phyloP scores from a whole-genome alignment of 768 basidiomycete genomes.

The Phlebiopsis flavidoalba region DNA sequence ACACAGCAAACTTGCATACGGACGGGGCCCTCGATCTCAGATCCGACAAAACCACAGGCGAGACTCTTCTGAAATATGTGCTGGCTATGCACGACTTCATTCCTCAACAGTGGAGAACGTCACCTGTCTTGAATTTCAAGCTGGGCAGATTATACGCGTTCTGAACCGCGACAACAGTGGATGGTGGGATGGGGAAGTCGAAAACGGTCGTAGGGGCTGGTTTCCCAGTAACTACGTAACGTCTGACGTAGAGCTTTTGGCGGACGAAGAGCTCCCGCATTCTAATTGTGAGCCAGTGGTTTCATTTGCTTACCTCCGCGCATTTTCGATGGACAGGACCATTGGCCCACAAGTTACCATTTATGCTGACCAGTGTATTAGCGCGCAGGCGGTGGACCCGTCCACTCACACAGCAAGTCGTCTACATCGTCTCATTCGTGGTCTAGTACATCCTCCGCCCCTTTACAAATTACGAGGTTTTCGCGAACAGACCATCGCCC shows the following conservation, averaged over 20 bases:
- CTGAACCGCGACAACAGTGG: conserved; percentile 82
- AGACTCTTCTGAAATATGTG: conserved; percentile 59
- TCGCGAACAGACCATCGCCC: conserved; percentile 38
- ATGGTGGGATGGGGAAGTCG: conserved; percentile 98
- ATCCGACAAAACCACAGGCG: not conserved
- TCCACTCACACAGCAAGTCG: conserved; percentile 50
- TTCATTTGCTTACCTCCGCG: not conserved
- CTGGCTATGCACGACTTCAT: conserved; percentile 90
- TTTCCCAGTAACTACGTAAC: conserved; percentile 97
- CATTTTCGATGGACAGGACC: no score
- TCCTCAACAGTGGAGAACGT: conserved; percentile 60
- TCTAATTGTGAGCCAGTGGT: conserved; percentile 32
- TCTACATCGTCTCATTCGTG: conserved; percentile 49
- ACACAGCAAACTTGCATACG: not conserved
- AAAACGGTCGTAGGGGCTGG: conserved; percentile 83
- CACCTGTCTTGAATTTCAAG: conserved; percentile 83
- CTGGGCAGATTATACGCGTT: conserved; percentile 91
- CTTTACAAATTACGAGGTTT: conserved; percentile 22
- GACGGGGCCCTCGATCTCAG: not conserved
- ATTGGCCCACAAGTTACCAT: not conserved
- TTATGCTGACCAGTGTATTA: not conserved
- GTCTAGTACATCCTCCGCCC: conserved; percentile 50
- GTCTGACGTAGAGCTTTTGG: conserved; percentile 51
- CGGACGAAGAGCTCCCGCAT: conserved; percentile 49
- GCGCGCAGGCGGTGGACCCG: conserved; percentile 20